Base-by-base conservation (phyloP, 2,329 filamentous ascomycete genomes). In the Talaromyces sp. region DNA sequence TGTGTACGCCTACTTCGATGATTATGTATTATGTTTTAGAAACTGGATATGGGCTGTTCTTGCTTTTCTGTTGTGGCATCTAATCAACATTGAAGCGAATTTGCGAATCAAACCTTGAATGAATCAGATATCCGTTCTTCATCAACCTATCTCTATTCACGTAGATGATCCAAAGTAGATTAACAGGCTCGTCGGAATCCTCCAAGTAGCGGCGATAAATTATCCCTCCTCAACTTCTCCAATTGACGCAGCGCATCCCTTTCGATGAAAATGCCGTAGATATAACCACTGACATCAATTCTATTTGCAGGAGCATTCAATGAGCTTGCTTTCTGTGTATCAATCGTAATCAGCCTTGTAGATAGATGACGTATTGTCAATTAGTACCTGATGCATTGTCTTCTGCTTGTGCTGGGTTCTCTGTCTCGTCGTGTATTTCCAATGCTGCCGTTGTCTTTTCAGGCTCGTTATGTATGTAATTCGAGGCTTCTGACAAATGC, bases 21-120 rank as follows among this genome's bases (percentile, higher is more conserved):
- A 59, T 59, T 43, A 59, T 59, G 56, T 59, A 45, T 59, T 59
- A 59, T 56, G 53, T 56, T 54, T 54, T 56, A 56, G 29, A 56
- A 38, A 38, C 53, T 56, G 53, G 53, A 56, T 56, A 56, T 22
- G 53, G 53, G 53, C 31, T 38, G 31, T 38, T 56, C 38, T 15
- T 34, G 51, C 51, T 36, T 54, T 29, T 54, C 19, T 22, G 19
- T 25, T 36, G 11, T 31, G 31, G 31, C 53, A 56, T 56, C 53
- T 56, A 56, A 56, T 25, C 31, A 25, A 34, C 31, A 34, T 34
- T 34, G 31, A 34, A 56, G 29, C 31, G 53, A n/a, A 38, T 25
- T 56, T 36, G 53, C 53, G 11, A 38, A 1, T 36, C n/a, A 13
- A 1, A 22, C 31, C n/a, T n/a, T n/a, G n/a, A n/a, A n/a, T n/a